These are phyloP conservation scores for Decorospora gaudefroyi DNA, from an alignment of 2,329 filamentous ascomycete genomes.

Conservation along the genomic window DNA sequence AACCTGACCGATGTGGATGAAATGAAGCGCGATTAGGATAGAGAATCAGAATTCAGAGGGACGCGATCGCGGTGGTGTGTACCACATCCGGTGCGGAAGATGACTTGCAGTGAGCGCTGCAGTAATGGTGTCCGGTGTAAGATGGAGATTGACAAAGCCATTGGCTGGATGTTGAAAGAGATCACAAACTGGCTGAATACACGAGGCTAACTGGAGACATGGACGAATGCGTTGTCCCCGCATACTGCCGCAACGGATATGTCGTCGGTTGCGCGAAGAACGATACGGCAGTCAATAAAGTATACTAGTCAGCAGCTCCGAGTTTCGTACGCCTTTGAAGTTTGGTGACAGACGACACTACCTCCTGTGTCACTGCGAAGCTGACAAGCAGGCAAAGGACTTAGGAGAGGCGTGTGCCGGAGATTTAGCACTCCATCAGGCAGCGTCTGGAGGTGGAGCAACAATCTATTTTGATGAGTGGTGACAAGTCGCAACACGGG, in stretches of 20 bases:
- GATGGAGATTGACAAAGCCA: constrained; percentile 3
- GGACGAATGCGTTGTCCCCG: constrained; percentile 3
- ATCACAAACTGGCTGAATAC: constrained; percentile 20
- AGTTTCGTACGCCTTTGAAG: constrained; percentile 5
- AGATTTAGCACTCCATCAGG: constrained; percentile 13
- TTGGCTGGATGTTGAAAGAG: constrained; percentile 13
- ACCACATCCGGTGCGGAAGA: constrained; percentile 18
- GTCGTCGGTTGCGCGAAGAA: not conserved
- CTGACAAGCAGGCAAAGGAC: constrained; percentile 9
- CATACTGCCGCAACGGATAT: constrained; percentile 1
- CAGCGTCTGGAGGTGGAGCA: constrained; percentile 29
- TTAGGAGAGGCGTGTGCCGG: constrained; percentile 7
- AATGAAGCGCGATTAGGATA: constrained; percentile 2
- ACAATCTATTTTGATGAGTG: constrained; percentile 40
- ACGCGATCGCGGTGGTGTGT: constrained; percentile 9
- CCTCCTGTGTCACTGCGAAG: too few relatives aligned
- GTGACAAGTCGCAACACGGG: constrained; percentile 28
- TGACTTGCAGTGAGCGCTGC: constrained; percentile 21
- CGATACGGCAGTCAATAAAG: constrained; percentile 10
- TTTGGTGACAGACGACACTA: constrained; percentile 5
- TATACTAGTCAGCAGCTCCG: constrained; percentile 8
- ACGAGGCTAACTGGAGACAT: constrained; percentile 3
- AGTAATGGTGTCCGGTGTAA: constrained; percentile 6
- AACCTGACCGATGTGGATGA: not conserved
- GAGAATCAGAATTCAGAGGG: constrained; percentile 9